Percentiles rank a stretch among this genome's conserved stretches.
phyloP scores from a whole-genome alignment of 2,329 filamentous ascomycete genomes.

The Fusarium euwallaceae region DNA sequence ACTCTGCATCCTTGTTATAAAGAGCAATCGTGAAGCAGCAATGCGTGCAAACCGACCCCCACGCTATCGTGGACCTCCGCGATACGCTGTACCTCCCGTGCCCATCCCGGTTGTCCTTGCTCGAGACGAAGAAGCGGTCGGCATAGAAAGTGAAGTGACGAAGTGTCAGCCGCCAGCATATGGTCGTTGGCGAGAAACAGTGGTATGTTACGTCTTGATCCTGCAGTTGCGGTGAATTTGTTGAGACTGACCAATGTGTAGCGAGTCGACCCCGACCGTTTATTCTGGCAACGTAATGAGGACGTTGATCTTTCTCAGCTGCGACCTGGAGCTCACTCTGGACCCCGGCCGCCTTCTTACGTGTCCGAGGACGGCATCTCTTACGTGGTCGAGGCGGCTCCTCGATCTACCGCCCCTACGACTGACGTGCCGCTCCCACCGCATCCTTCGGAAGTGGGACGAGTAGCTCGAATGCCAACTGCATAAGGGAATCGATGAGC shows the following conservation, averaged over 20 bases:
- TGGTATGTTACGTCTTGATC: constrained; percentile 67
- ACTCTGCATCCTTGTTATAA: constrained; percentile 75
- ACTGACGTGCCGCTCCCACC: constrained; percentile 58
- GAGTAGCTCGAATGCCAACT: constrained; percentile 39
- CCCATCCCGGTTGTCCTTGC: constrained; percentile 84
- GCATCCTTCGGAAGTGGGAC: constrained; percentile 63
- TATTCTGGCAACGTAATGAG: constrained; percentile 83
- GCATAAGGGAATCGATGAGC: constrained; percentile 7
- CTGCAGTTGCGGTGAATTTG: background rate
- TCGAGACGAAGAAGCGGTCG: constrained; percentile 78
- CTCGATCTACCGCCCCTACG: constrained; percentile 67
- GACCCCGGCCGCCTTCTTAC: constrained; percentile 78
- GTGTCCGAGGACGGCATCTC: constrained; percentile 79
- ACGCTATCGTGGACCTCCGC: constrained; percentile 65
- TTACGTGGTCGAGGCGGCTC: constrained; percentile 77
- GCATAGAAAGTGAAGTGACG: constrained; percentile 65
- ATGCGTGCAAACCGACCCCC: constrained; percentile 50
- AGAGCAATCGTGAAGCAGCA: constrained; percentile 54
- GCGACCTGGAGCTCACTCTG: constrained; percentile 44
- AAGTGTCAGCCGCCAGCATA: constrained; percentile 84
- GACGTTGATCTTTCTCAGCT: constrained; percentile 45
- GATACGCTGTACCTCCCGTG: constrained; percentile 76
- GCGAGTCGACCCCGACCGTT: constrained; percentile 82
- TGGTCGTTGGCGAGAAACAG: constrained; percentile 85
- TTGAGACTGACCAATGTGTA: constrained; percentile 50